These are phyloP conservation scores for Backusella westeae DNA, from an alignment of 192 early-diverging fungal genomes.

Conservation along the genomic window DNA sequence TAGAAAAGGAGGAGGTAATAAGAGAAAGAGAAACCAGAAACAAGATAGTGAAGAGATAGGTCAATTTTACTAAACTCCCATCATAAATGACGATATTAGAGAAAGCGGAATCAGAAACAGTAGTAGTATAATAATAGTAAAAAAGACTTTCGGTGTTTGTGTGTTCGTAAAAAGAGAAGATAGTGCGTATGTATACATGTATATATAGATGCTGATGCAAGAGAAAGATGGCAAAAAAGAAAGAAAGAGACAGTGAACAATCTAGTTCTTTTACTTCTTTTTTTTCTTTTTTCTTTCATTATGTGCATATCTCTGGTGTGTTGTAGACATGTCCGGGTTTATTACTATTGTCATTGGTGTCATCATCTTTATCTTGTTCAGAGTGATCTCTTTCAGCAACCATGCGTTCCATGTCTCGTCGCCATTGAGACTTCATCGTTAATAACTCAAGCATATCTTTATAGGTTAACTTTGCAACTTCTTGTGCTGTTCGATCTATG, in stretches of 20 bases:
- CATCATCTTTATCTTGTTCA: constrained; percentile 7
- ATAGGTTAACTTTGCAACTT: constrained; percentile 22
- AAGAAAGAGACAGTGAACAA: neutral
- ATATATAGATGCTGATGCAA: neutral
- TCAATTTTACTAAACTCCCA: neutral
- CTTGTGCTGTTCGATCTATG: constrained; percentile 22
- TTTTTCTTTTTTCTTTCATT: neutral
- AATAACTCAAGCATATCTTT: constrained; percentile 25
- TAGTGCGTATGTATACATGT: neutral
- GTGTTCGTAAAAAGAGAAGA: neutral
- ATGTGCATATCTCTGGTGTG: constrained; percentile 11
- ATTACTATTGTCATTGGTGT: neutral
- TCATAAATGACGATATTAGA: constrained; percentile 2
- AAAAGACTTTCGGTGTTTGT: neutral
- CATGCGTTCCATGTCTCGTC: constrained; percentile 24
- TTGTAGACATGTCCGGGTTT: constrained; percentile 2
- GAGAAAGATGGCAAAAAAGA: neutral
- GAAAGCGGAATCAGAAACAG: neutral
- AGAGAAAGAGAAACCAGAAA: neutral
- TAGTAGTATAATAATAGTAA: neutral
- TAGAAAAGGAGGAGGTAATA: neutral
- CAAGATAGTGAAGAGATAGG: neutral
- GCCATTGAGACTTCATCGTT: constrained; percentile 24
- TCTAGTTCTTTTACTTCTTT: constrained; percentile 8
- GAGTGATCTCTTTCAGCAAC: constrained; percentile 10